Percentiles rank a stretch among this genome's conserved stretches.
Conservation (phyloP, 1,284 basidiomycete species). For the Coniferiporia sulphurascens region DNA sequence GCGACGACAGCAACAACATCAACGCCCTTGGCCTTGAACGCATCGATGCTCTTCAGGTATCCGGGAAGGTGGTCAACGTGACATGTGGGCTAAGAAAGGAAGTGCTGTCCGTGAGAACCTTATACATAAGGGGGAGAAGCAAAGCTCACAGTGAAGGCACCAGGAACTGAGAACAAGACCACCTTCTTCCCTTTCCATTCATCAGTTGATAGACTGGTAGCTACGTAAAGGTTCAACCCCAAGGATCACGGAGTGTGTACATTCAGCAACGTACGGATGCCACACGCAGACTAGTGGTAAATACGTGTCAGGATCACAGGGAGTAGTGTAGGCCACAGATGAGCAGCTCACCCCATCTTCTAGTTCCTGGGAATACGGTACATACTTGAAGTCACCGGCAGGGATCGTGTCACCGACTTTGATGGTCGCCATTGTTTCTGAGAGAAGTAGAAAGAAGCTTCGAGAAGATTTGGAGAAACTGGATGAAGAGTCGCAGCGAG, state of each 20-base stretch:
- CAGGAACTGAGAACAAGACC: conserved; percentile 73
- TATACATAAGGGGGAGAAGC: conserved; percentile 48
- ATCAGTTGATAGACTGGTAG: conserved; percentile 44
- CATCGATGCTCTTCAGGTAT: conserved; percentile 57
- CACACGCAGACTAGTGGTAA: conserved; percentile 47
- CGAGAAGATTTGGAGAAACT: too few relatives aligned
- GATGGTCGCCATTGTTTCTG: conserved; percentile 27
- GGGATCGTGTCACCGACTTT: conserved; percentile 67
- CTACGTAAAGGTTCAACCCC: conserved; percentile 7
- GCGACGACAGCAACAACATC: conserved; percentile 68
- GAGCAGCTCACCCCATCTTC: conserved; percentile 48
- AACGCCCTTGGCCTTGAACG: conserved; percentile 72
- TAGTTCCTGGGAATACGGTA: conserved; percentile 63
- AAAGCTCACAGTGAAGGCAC: conserved; percentile 66
- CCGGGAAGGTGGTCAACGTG: conserved; percentile 70
- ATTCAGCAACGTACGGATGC: conserved; percentile 46
- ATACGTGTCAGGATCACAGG: conserved; percentile 15
- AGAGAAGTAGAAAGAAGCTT: too few relatives aligned
- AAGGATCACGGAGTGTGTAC: conserved; percentile 3
- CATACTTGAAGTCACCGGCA: conserved; percentile 53
- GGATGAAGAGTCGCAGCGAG: neutral
- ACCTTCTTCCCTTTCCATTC: conserved; percentile 84
- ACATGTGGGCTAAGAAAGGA: conserved; percentile 55
- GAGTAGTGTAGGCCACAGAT: conserved; percentile 15
- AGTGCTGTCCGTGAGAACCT: neutral